phyloP scores from a whole-genome alignment of 176 grass and related monocot species.

The Pharus latifolius region DNA sequence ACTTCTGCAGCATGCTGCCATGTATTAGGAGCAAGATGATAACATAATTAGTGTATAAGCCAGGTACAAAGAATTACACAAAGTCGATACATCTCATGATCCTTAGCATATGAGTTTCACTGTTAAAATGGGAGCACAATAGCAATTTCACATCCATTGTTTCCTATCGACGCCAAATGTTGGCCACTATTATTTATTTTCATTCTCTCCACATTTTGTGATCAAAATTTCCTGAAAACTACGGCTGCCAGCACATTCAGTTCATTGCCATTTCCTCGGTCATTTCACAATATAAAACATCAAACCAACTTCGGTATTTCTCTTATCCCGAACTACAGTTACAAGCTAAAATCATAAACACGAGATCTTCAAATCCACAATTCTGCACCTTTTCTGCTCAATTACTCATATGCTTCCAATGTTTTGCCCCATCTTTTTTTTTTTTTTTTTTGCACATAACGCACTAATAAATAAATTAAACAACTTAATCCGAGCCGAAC shows the following conservation, averaged over 20 bases:
- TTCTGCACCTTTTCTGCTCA: background rate
- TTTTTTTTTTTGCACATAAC: too few relatives aligned
- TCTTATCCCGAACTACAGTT: too few relatives aligned
- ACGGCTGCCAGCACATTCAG: background rate
- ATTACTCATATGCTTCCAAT: background rate
- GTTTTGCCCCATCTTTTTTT: too few relatives aligned
- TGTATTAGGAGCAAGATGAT: background rate
- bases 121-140: background rate
- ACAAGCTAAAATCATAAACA: background rate
- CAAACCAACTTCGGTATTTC: too few relatives aligned
- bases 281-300: background rate
- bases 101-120: background rate
- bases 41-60: background rate
- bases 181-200: too few relatives aligned
- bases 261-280: background rate
- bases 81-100: background rate
- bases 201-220: background rate
- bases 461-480: too few relatives aligned
- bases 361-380: background rate
- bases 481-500: background rate
- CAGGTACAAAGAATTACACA: background rate
- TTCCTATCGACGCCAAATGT: too few relatives aligned
- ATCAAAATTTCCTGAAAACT: background rate
- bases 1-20: slow-evolving; percentile 85
- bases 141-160: background rate